Base-by-base conservation (phyloP, 345 rosid genomes). In the Boechera divaricarpa region DNA sequence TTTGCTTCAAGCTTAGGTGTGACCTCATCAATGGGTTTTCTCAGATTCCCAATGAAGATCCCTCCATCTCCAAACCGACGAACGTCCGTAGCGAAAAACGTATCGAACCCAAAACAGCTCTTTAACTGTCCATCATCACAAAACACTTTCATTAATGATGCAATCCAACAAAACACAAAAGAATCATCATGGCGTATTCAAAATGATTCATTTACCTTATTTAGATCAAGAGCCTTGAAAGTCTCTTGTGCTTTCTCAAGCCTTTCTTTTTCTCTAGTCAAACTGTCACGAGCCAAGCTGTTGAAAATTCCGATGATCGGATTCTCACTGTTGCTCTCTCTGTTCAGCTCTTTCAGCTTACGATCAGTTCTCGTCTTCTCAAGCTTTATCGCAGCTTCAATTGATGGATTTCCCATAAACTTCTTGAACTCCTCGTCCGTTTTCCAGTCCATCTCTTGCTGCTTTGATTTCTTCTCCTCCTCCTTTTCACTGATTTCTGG, bases 51-150 rank as follows among this genome's bases (percentile, higher is more conserved):
- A 62, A 94, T 82, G 78, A 88, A 94, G 62, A 94, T 90, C 1
- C 98, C 98, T 6, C 98, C 98, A 86, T 91, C 98, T 65, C 97
- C 98, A 70, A 94, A 94, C 65, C 98, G 86, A 79, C 98, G 86
- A 74, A 86, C 93, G 73, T 91, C 96, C 13, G 97, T 91, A 2
- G 97, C 96, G 35, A 90, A 94, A 74, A 94, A 94, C 6, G 96
- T 90, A 80, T 91, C 87, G 15, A 91, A 91, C 5, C 98, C 96
- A 26, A 90, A 94, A 75, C 97, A 94, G 83, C 86, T 87, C 82
- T 79, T 94, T 64, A 91, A 85, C 98, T 94, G 89, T 67, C 73
- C 61, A 57, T n/a, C 75, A 82, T n/a, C 75, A 82, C 82, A 70
- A 55, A 65, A 51, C 65, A 21, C 0, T 42, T 49, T 67, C 33